Base-by-base conservation (phyloP, 306 rosid genomes). In the Vigna nakashimae region DNA sequence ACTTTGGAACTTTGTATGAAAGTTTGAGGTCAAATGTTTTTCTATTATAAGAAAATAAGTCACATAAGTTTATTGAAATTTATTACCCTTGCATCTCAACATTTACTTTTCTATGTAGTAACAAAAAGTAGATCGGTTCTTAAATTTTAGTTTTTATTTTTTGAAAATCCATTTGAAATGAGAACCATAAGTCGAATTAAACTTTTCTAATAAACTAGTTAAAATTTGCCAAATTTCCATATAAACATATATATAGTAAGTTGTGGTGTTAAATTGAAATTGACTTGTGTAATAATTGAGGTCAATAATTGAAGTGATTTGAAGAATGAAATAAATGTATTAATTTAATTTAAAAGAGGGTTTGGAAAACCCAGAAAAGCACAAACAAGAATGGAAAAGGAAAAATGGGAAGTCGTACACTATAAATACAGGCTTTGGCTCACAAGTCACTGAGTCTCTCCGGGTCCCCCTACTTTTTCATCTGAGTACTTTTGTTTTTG, bases 381-480 rank as follows among this genome's bases (percentile, higher is more conserved):
- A 66, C 16, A 80, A 79, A 79, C 53, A 69, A 34, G 43, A 59
- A 78, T 30, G 71, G 76, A 43, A 78, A 68, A 56, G 38, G 36
- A 30, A 78, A 77, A 68, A 68, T 68, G 76, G 76, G 1, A 57
- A 67, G 50, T n/a, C 38, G 69, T 78, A 78, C 75, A 53, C n/a
- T 26, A 42, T 77, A 24, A 30, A 65, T 42, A 65, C 75, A 78
- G 59, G 75, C 69, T 68, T 78, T 28, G 75, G 76, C 58, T 66
- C 68, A 66, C 81, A 66, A 77, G 82, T 78, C 58, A 77, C 74
- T 16, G 46, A 77, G 81, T 78, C 69, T 57, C 75, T 68, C 75
- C 75, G 82, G 75, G 82, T 77, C 74, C 82, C 69, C 75, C 55
- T 51, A 65, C 80, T 76, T 75, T 75, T 75, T 32, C 22, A 75